Base-by-base conservation (phyloP, 768 basidiomycete genomes). In the Auricularia heimuer region DNA sequence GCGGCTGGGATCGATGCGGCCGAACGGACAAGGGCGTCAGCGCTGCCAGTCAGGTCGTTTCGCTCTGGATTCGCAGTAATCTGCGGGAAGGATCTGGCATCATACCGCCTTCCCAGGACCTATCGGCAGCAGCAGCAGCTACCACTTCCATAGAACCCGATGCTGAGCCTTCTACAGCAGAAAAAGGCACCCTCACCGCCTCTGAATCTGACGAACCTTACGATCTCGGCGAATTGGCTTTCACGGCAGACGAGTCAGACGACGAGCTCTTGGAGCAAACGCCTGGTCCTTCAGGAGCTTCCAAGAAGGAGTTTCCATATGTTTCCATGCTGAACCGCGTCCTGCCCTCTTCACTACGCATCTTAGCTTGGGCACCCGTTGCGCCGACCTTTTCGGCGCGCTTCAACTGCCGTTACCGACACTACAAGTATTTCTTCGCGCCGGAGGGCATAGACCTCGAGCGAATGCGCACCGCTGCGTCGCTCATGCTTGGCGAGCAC, bases 371-470 rank as follows among this genome's bases (percentile, higher is more conserved):
- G 95, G 93, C 96, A 8, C 93, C 95, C 21, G 88, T 98, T 35
- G 74, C 83, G 2, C 74, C 82, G 7, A 73, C 73, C 39, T 98
- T 98, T 75, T 94, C 94, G 24, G 89, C 95, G 7, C 87, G 97
- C 3, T 94, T 89, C 76, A 88, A 86, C 12, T 98, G 96, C 77
- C 79, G 76, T 63, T 86, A 84, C 70, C 81, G 97, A 44, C 96
- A 99, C 73, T 98, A 99, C 85, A 98, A 96, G 72, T 99, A 98
- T 77, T 96, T 98, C 75, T 98, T 99, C 80, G 82, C 85, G 39
- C 75, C 85, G 0, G 76, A 79, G 37, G 76, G 76, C 36, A 85
- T 98, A 63, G 84, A 95, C 75, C 73, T 95, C 35, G 71, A 77
- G 1, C 80, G 78, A 58, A 98, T 98, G 94, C 83, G 81, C 66